Percentiles rank a stretch among this genome's conserved stretches.
phyloP scores from a whole-genome alignment of 2,329 filamentous ascomycete species.

The Thelonectria blattea region DNA sequence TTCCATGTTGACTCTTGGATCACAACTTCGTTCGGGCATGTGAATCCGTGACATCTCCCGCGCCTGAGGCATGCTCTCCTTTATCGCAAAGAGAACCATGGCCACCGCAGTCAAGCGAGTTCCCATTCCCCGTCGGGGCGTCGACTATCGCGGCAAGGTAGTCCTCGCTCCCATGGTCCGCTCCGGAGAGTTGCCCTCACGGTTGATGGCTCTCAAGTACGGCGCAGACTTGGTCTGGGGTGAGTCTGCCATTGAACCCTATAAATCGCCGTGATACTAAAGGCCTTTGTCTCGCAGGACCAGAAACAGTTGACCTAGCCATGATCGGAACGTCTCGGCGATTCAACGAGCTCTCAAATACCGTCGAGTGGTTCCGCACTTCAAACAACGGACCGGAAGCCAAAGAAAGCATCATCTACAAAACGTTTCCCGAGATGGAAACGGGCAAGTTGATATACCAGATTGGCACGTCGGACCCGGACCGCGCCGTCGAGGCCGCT shows the following conservation, averaged over 20 bases:
- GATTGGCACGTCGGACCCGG: conserved; percentile 85
- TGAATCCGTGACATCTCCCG: conserved; percentile 14
- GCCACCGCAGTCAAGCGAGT: conserved; percentile 68
- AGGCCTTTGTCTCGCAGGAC: conserved; percentile 58
- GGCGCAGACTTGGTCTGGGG: conserved; percentile 97
- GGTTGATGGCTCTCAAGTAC: conserved; percentile 88
- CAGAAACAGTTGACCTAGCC: conserved; percentile 90
- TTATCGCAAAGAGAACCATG: conserved; percentile 60
- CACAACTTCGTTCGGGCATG: conserved; percentile 4
- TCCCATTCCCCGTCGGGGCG: conserved; percentile 84
- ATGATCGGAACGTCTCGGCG: conserved; percentile 86
- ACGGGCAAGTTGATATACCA: conserved; percentile 83
- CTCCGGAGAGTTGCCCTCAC: conserved; percentile 92
- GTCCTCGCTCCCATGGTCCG: conserved; percentile 98
- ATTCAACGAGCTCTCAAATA: conserved; percentile 76
- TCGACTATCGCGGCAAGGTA: conserved; percentile 92
- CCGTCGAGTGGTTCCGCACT: conserved; percentile 82
- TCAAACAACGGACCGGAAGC: conserved; percentile 72
- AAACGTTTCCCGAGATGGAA: conserved; percentile 80
- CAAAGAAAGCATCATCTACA: conserved; percentile 77
- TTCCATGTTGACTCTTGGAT: conserved; percentile 18
- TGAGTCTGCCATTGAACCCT: conserved; percentile 46
- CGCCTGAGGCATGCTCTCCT: conserved; percentile 40
- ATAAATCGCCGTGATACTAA: conserved; percentile 7
- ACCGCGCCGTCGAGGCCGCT: conserved; percentile 82